Evolutionary conservation across 257 asterid species (phyloP), one percentile per base, ranked within the genome.

Genomic region (Rhazya stricta): DNA sequence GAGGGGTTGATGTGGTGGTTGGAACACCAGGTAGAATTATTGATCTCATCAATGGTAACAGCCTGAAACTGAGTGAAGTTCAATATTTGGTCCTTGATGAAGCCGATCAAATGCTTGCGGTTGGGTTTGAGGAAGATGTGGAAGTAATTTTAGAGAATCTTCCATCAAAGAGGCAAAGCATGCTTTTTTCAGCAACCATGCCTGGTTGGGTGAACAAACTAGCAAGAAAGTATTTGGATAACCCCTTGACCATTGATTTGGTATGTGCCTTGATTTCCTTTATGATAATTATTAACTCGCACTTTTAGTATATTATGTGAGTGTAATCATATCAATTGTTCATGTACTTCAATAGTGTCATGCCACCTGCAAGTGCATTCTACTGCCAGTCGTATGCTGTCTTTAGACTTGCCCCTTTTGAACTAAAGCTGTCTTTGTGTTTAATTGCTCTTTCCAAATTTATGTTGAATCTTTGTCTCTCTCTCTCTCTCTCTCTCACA

Each of bases 51-150:
- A 83, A 87, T 67, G 88, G 83, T 77, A 86, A 81, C 82, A 84
- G 73, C 81, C 85, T 92, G 81, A 87, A 91, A 77, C 84, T 95
- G 77, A 91, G 94, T 71, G 98, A 92, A 84, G 96, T 95, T 83
- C 83, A 87, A 78, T 89, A 86, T 82, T 84, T 95, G 91, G 98
- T 95, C 75, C 96, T 95, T 29, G 99, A 95, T 72, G 99, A 95
- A 84, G 98, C 99, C 13, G 97, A 92, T 88, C 98, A 92, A 83
- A 95, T 95, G 99, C 99, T 95, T 80, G 99, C 99, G 25, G 99
- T 95, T 82, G 99, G 99, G 71, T 95, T 95, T 85, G 99, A 95
- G 84, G 96, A 95, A 83, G 99, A 87, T 43, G 99, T 95, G 25
- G 99, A 95, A 79, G 67, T 74, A 61, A 95, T 95, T 80, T 77